phyloP scores from a whole-genome alignment of 2,329 filamentous ascomycete species.

The Aspergillus tamarii region DNA sequence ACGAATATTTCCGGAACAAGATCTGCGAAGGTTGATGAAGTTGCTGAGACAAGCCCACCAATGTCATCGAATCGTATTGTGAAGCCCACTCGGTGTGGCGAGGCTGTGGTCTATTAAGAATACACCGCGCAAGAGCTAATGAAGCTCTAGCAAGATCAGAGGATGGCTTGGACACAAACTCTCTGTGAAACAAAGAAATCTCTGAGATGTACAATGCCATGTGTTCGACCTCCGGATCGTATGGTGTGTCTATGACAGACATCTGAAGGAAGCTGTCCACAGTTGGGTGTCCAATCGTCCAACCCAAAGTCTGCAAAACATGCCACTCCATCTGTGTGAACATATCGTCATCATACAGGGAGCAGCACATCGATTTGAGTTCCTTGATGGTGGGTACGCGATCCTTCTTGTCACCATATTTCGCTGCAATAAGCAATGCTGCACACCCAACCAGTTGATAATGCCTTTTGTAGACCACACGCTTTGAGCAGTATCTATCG shows the following conservation, averaged over 20 bases:
- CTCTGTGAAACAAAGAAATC: conserved; percentile 92
- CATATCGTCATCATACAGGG: conserved; percentile 98
- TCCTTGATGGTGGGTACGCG: conserved; percentile 96
- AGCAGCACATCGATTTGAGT: conserved; percentile 98
- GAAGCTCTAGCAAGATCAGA: conserved; percentile 89
- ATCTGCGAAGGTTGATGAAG: conserved; percentile 69
- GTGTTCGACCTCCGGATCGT: conserved; percentile 87
- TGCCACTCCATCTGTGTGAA: conserved; percentile 99
- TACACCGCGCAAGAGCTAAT: conserved; percentile 81
- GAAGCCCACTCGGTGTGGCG: conserved; percentile 74
- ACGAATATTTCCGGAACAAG: conserved; percentile 69
- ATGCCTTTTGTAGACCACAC: conserved; percentile 98
- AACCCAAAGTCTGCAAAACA: conserved; percentile 94
- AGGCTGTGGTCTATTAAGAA: conserved; percentile 78
- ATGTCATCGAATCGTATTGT: conserved; percentile 54
- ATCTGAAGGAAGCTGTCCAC: conserved; percentile 92
- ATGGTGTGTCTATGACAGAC: conserved; percentile 73
- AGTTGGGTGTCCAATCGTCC: conserved; percentile 93
- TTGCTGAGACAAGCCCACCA: conserved; percentile 66
- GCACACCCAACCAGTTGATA: conserved; percentile 98
- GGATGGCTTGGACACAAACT: conserved; percentile 90
- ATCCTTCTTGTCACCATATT: conserved; percentile 99
- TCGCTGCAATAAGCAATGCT: conserved; percentile 92
- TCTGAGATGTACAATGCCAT: conserved; percentile 95
- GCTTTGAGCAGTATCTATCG: conserved; percentile 95